These are phyloP conservation scores for Penicillium expansum DNA, from an alignment of 2,329 filamentous ascomycete species.

Conservation along the genomic window DNA sequence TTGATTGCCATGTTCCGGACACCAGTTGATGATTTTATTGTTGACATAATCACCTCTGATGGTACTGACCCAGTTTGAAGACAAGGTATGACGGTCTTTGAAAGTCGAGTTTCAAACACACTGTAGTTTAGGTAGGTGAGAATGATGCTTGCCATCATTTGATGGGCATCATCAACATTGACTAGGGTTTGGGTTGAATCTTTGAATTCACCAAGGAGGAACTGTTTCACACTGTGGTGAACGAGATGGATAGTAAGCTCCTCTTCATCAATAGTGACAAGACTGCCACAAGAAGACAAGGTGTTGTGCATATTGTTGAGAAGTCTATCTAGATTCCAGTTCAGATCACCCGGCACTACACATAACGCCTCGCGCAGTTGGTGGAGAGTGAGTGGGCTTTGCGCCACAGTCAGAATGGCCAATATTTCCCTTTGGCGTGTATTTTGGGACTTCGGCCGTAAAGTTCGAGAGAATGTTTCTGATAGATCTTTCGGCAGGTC, in stretches of 20 bases:
- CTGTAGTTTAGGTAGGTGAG: no score
- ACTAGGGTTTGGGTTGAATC: neutral
- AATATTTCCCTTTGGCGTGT: neutral
- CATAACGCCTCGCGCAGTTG: no score
- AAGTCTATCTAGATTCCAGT: neutral
- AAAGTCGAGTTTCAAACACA: no score
- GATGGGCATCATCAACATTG: no score
- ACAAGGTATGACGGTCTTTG: no score
- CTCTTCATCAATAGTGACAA: neutral
- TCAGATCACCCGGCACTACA: neutral
- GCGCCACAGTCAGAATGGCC: neutral
- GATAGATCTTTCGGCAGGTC: neutral
- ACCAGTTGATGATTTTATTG: no score
- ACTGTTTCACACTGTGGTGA: neutral
- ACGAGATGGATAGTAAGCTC: neutral
- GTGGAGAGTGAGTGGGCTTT: neutral
- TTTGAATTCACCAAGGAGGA: neutral
- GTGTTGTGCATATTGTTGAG: slow-evolving; percentile 5
- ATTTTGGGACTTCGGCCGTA: neutral
- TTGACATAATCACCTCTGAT: no score
- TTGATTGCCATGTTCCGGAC: no score
- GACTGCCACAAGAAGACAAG: neutral
- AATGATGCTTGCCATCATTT: no score
- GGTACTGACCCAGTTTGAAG: no score
- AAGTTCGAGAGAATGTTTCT: neutral